Conservation (phyloP, 2,329 filamentous ascomycete genomes). For the Alternaria longipes region DNA sequence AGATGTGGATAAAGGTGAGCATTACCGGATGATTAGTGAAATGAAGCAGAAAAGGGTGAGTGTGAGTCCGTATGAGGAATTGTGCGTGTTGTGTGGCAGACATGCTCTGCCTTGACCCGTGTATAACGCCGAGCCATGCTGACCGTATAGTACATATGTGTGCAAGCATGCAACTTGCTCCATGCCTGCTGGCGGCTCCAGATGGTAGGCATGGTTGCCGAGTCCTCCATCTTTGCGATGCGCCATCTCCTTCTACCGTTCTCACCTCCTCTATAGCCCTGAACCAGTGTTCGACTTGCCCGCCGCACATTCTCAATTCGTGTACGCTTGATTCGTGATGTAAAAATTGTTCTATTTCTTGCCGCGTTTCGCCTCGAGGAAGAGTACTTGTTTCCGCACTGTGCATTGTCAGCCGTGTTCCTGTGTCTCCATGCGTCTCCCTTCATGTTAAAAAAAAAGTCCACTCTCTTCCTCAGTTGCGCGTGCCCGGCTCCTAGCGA, state of each 20-base stretch:
- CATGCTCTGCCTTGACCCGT: conserved; percentile 12
- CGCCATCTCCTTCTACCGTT: not conserved
- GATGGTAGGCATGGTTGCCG: not conserved
- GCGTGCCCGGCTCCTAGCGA: not conserved
- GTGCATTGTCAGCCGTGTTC: conserved; percentile 29
- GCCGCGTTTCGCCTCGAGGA: conserved; percentile 90
- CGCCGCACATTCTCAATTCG: not conserved
- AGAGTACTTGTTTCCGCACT: conserved; percentile 96
- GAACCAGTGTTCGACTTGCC: not conserved
- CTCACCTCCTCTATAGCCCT: not conserved
- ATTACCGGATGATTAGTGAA: not conserved
- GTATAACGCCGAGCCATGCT: conserved; percentile 42
- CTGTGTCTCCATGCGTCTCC: not conserved
- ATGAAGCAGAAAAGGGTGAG: not conserved
- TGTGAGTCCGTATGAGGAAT: not conserved
- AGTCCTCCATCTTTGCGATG: not conserved
- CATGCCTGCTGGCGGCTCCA: not conserved
- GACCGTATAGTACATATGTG: conserved; percentile 37
- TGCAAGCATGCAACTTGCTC: conserved; percentile 20
- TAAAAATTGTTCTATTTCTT: conserved; percentile 54
- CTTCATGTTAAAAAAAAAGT: not conserved
- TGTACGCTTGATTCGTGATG: conserved; percentile 2
- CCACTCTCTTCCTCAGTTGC: not conserved
- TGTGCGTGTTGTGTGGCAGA: conserved; percentile 1
- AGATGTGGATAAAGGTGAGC: not conserved